Evolutionary conservation across 805 yeast genomes (phyloP).

Genomic region (Saccharomyces jurei): DNA sequence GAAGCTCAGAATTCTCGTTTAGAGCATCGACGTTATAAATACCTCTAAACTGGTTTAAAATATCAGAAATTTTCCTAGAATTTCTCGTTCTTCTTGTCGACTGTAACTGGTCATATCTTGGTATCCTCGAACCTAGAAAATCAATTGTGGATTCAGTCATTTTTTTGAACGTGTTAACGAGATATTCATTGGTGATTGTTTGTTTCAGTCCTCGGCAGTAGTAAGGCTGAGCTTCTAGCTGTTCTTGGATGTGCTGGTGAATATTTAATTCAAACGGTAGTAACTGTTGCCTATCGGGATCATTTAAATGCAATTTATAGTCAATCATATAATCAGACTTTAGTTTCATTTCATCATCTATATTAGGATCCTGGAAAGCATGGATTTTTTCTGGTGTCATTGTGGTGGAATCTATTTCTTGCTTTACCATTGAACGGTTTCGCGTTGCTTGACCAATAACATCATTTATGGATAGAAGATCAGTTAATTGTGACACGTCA

Average conservation of each 20-base stretch:
- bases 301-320: conserved; percentile 18
- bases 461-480: conserved; percentile 17
- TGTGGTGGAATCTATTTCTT: conserved; percentile 19
- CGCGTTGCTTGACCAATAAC: conserved; percentile 7
- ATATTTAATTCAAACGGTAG: conserved; percentile 23
- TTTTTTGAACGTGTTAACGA: conserved; percentile 1
- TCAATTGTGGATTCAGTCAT: conserved; percentile 9
- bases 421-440: conserved; percentile 16
- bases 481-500: conserved; percentile 2
- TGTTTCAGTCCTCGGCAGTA: neutral
- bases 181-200: neutral
- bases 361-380: neutral
- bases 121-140: conserved; percentile 13
- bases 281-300: conserved; percentile 7
- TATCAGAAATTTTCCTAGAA: conserved; percentile 16
- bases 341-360: conserved; percentile 18
- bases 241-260: conserved; percentile 6
- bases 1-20: conserved; percentile 13
- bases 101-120: conserved; percentile 1
- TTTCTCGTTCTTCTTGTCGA: conserved; percentile 22
- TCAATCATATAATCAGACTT: conserved; percentile 24
- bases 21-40: neutral
- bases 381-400: conserved; percentile 9
- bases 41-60: conserved; percentile 18
- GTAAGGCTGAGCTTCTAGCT: neutral